These are phyloP conservation scores for Ramaria rubella DNA, from an alignment of 768 basidiomycete genomes.

Conservation along the genomic window DNA sequence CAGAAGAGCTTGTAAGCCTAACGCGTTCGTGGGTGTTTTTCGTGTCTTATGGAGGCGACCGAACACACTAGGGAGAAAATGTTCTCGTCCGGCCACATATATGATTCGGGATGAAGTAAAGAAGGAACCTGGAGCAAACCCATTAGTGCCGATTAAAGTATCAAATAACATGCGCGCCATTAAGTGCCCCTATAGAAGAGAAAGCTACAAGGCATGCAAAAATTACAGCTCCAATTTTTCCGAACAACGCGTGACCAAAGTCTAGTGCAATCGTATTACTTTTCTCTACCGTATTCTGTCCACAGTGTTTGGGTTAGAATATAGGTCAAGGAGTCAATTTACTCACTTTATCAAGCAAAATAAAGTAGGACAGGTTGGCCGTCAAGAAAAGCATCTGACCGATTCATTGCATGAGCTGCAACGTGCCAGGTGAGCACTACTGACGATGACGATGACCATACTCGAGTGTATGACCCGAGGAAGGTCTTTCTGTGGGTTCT, in stretches of 20 bases:
- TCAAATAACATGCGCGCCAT: slow-evolving; percentile 43
- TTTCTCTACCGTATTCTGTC: slow-evolving; percentile 54
- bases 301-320: too few relatives aligned
- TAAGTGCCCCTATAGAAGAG: slow-evolving; percentile 95
- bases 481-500: slow-evolving; percentile 75
- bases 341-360: slow-evolving; percentile 77
- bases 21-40: slow-evolving; percentile 84
- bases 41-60: slow-evolving; percentile 66
- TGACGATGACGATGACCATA: slow-evolving; percentile 73
- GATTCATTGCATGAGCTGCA: slow-evolving; percentile 8
- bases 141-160: neutral
- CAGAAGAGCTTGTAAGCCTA: slow-evolving; percentile 67
- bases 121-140: slow-evolving; percentile 43
- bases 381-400: slow-evolving; percentile 65
- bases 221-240: slow-evolving; percentile 75
- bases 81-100: slow-evolving; percentile 82
- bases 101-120: slow-evolving; percentile 81
- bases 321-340: neutral
- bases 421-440: slow-evolving; percentile 19
- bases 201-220: slow-evolving; percentile 91
- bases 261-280: slow-evolving; percentile 89
- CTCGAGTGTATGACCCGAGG: slow-evolving; percentile 84
- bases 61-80: slow-evolving; percentile 81
- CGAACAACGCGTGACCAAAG: slow-evolving; percentile 83
- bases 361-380: slow-evolving; percentile 89